Evolutionary conservation across 495 filamentous ascomycete species (phyloP), one percentile per base, ranked within the genome.

Genomic region (Penicillium canariense): DNA sequence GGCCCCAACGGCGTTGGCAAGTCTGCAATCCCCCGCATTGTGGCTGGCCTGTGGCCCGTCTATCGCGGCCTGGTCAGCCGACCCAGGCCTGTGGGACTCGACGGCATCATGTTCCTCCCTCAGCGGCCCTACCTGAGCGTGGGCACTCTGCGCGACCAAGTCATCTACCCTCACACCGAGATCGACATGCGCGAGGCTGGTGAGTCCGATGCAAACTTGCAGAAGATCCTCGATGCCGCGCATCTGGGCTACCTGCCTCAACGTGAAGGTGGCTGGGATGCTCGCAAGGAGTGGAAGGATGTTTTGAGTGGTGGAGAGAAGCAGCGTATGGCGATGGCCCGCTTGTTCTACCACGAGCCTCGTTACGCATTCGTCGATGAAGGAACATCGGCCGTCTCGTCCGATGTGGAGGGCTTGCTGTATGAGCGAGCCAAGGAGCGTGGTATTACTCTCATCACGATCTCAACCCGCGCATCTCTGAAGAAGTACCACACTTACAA

Each of bases 241-340:
- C 80, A 83, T 43, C 77, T 99, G 0, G 92, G 91, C 7, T 97
- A 97, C 70, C 78, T 99, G 4, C 90, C 90, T 5, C 81, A 88
- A 28, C 84, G 95, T 17, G 95, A 99, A 74, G 95, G 92, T 22
- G 95, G 95, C 11, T 99, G 92, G 93, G 91, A 99, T 64, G 88
- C 89, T 18, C 78, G 88, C 23, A 97, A 99, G 72, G 94, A 96
- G 60, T 99, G 95, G 95, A 97, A 97, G 74, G 94, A 97, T 63
- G 90, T 99, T 9, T 71, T 99, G 15, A 91, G 86, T 54, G 95
- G 95, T 10, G 95, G 95, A n/a, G 95, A 99, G 77, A 99, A 99
- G 74, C 95, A 99, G 71, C 77, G 95, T 22, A 87, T 97, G 77
- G 90, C 83, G 7, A 88, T 97, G 60, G 95, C 95, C 7, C 77